A percentile compares a stretch with the other conserved stretches of the same genome.
Evolutionary conservation across 2,329 filamentous ascomycete species (phyloP).

Genomic region (Colletotrichum eleusines): DNA sequence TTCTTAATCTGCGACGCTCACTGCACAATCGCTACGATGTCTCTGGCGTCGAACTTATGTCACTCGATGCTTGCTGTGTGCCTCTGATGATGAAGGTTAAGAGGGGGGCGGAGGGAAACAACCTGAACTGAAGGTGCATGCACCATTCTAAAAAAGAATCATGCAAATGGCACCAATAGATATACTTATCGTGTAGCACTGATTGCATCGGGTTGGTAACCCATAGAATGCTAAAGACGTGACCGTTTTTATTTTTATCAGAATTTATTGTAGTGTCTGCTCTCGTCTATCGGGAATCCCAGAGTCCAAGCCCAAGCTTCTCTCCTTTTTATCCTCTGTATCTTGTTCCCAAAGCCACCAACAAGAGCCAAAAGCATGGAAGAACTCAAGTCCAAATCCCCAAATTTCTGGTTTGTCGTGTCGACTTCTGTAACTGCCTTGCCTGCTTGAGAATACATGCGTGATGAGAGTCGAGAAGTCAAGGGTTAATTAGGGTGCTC

Average conservation of each 20-base stretch:
- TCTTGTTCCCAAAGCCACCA: conserved; percentile 21
- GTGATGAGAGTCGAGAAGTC: conserved; percentile 21
- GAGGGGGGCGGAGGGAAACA: too few species aligned
- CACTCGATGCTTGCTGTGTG: not conserved
- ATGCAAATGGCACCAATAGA: not conserved
- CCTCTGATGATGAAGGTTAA: too few species aligned
- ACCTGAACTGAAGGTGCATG: too few species aligned
- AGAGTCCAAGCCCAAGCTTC: conserved; percentile 28
- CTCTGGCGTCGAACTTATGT: not conserved
- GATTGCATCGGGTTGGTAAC: not conserved
- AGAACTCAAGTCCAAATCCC: conserved; percentile 15
- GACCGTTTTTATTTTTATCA: not conserved
- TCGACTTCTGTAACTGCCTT: conserved; percentile 39
- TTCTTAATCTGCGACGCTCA: not conserved
- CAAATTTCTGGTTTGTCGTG: conserved; percentile 16
- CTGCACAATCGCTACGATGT: not conserved
- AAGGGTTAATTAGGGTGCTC: conserved; percentile 17
- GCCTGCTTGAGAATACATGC: conserved; percentile 27
- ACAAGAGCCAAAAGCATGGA: conserved; percentile 22
- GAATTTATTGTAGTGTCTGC: conserved; percentile 35
- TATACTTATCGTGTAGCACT: not conserved
- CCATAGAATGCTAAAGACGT: not conserved
- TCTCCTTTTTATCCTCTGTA: conserved; percentile 26
- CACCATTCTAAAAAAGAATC: not conserved
- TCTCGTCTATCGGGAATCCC: conserved; percentile 32